phyloP scores from a whole-genome alignment of 31 red algal genomes.

The Asparagopsis taxiformis region DNA sequence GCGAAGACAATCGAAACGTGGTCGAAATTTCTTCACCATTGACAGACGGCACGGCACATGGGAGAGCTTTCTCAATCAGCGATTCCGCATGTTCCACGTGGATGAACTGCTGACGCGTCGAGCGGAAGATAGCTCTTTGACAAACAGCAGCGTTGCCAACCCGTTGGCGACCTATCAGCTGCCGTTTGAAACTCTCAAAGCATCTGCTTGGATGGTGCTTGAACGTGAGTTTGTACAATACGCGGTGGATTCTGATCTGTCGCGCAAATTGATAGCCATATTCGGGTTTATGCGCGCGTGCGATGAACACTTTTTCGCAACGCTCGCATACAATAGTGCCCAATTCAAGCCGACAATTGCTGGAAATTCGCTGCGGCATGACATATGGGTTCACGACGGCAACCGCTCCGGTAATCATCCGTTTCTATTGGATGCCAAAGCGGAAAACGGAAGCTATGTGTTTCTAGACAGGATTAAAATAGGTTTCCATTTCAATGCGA shows the following conservation, averaged over 20 bases:
- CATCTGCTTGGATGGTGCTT: constrained; percentile 67
- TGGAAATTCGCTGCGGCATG: constrained; percentile 39
- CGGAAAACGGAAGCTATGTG: constrained; percentile 8
- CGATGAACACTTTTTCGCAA: constrained; percentile 49
- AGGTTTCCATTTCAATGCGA: constrained; percentile 33
- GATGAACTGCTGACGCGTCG: neutral
- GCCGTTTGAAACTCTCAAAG: constrained; percentile 45
- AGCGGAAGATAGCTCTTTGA: neutral
- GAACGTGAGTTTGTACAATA: constrained; percentile 25
- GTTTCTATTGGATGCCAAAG: constrained; percentile 22
- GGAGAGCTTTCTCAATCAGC: neutral
- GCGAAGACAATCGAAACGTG: neutral
- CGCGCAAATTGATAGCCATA: constrained; percentile 34
- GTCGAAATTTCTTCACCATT: constrained; percentile 33
- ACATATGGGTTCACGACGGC: constrained; percentile 47
- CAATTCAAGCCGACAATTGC: constrained; percentile 25
- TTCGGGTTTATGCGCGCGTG: constrained; percentile 45
- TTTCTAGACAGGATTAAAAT: neutral
- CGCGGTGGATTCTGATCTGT: constrained; percentile 23
- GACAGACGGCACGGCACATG: neutral
- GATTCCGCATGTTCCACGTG: neutral
- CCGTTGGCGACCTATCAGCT: constrained; percentile 16
- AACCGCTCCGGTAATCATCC: constrained; percentile 29
- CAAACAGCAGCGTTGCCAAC: neutral
- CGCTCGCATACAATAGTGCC: constrained; percentile 22